Evolutionary conservation across 192 early-diverging fungal species (phyloP).

Genomic region (Coemansia sp.): DNA sequence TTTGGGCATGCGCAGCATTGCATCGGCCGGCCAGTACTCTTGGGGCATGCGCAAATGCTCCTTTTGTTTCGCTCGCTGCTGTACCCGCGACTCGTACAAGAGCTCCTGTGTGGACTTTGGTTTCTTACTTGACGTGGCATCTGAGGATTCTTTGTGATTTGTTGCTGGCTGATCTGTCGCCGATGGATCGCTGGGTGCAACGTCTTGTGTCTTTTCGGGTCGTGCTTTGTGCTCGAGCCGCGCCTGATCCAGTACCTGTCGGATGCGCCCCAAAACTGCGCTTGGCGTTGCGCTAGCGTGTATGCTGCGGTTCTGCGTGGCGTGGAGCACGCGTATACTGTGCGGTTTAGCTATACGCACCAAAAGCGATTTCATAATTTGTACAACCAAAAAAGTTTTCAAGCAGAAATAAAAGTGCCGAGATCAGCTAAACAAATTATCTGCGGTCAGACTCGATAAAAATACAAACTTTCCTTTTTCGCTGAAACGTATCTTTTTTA

Average conservation of each 20-base stretch:
- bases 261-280: slow-evolving; percentile 18
- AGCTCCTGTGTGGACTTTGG: background rate
- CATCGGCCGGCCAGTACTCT: slow-evolving; percentile 14
- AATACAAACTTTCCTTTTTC: background rate
- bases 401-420: background rate
- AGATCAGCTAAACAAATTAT: background rate
- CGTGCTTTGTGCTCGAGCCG: slow-evolving; percentile 10
- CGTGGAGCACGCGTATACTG: background rate
- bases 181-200: background rate
- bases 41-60: slow-evolving; percentile 7
- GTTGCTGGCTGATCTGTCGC: background rate
- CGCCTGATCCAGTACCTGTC: slow-evolving; percentile 25
- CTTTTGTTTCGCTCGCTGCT: slow-evolving; percentile 6
- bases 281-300: slow-evolving; percentile 10
- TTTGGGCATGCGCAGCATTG: slow-evolving; percentile 30
- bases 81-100: background rate
- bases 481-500: background rate
- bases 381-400: slow-evolving; percentile 1
- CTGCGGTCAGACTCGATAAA: background rate
- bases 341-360: background rate
- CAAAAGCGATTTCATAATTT: slow-evolving; percentile 2
- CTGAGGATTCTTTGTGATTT: background rate
- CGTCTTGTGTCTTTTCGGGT: background rate
- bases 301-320: background rate
- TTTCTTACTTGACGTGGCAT: background rate